Percentiles rank a stretch among this genome's conserved stretches.
phyloP scores from a whole-genome alignment of 2,329 filamentous ascomycete genomes.

The Aotearoamyces nothofagi region DNA sequence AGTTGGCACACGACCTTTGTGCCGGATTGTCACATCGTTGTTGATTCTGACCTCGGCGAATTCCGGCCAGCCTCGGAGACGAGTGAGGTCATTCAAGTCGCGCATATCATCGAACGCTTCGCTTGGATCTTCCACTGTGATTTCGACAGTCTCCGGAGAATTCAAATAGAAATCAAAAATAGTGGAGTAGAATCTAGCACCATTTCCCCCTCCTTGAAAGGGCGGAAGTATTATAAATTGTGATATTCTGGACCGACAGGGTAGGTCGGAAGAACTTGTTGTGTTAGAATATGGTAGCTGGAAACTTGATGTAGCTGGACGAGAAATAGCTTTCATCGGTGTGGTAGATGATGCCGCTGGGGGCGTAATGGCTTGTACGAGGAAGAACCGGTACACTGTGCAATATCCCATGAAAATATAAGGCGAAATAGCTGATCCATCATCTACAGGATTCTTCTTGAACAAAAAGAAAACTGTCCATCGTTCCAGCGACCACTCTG shows the following conservation, averaged over 20 bases:
- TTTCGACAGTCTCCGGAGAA: slow-evolving; percentile 56
- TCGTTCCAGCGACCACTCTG: slow-evolving; percentile 58
- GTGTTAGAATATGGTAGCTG: slow-evolving; percentile 18
- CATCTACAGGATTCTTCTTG: slow-evolving; percentile 37
- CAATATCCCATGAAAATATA: slow-evolving; percentile 82
- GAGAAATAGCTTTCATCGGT: slow-evolving; percentile 17
- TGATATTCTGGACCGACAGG: slow-evolving; percentile 71
- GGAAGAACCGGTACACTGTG: slow-evolving; percentile 79
- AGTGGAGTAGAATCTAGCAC: slow-evolving; percentile 63
- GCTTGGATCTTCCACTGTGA: slow-evolving; percentile 91
- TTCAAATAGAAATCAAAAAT: slow-evolving; percentile 59
- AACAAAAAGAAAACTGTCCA: slow-evolving; percentile 91
- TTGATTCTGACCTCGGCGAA: slow-evolving; percentile 43
- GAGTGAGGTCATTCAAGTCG: slow-evolving; percentile 56
- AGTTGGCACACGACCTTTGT: slow-evolving; percentile 29
- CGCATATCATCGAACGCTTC: slow-evolving; percentile 70
- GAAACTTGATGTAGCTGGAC: slow-evolving; percentile 19
- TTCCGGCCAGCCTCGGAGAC: slow-evolving; percentile 41
- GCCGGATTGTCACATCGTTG: slow-evolving; percentile 31
- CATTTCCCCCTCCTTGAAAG: slow-evolving; percentile 70
- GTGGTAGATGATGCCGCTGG: slow-evolving; percentile 21
- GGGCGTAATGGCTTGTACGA: slow-evolving; percentile 34
- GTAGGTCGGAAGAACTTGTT: slow-evolving; percentile 40
- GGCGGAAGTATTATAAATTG: slow-evolving; percentile 87
- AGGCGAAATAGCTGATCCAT: slow-evolving; percentile 29